Evolutionary conservation across 192 early-diverging fungal species (phyloP), one percentile per base, ranked within the genome.

Genomic region (Podila minutissima): DNA sequence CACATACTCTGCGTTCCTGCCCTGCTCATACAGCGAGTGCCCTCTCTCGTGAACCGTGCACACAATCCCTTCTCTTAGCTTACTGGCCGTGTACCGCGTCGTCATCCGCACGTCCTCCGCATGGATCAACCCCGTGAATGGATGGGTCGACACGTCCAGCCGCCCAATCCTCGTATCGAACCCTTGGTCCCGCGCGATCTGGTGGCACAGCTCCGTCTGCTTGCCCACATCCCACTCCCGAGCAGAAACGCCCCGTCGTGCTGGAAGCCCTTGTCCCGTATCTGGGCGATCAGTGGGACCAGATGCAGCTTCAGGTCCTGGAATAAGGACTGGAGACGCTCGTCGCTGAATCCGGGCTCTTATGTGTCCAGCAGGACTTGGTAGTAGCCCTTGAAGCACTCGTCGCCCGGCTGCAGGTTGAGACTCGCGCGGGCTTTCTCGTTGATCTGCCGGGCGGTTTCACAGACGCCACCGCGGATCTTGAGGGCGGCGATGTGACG

Each of bases 21-120:
- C 71, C 38, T 73, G 71, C 46, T 73, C 71, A 41, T 73, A 73
- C 20, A 73, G 9, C n/a, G 71, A 64, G 31, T 73, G 71, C 35
- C 71, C 71, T 2, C 33, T 26, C 41, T 73, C 71, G 41, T 73
- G 71, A 8, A 71, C 35, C 9, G 71, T 73, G 12, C 71, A 62
- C 5, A 41, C 22, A 4, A 73, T 72, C 6, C 69, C 69, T 20
- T 73, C 71, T n/a, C 33, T 26, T 9, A 73, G n/a, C 19, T 29
- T 32, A 5, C 31, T 24, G 19, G 67, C 11, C 11, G 26, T 38
- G 69, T 73, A 73, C 7, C 71, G 67, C 20, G 71, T 73, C 13
- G 71, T 73, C 67, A 73, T 73, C 28, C 71, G 69, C 31, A 73
- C 71, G 28, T 73, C 71, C 32, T 24, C 10, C 32, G 67, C 20